Evolutionary conservation across 805 yeast genomes (phyloP).

Genomic region (Osmozyma mogii): DNA sequence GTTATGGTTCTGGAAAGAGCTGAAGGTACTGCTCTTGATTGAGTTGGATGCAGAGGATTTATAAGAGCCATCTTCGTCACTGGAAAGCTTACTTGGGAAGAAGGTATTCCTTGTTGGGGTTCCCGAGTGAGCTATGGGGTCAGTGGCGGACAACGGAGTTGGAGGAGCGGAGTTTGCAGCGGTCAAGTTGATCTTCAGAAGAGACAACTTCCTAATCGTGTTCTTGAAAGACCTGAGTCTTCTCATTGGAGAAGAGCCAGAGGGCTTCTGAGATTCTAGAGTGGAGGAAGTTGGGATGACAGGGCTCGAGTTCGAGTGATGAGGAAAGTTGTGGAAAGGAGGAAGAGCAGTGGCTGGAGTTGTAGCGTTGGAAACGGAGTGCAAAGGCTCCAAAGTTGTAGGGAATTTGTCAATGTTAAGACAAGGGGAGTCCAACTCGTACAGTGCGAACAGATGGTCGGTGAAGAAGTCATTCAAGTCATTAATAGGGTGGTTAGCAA

Average conservation of each 20-base stretch:
- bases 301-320: constrained; percentile 1
- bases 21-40: constrained; percentile 12
- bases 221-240: constrained; percentile 30
- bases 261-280: constrained; percentile 1
- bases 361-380: constrained; percentile 3
- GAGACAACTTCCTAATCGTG: constrained; percentile 31
- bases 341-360: constrained; percentile 4
- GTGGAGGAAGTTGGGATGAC: constrained; percentile 1
- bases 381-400: constrained; percentile 15
- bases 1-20: constrained; percentile 2
- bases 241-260: constrained; percentile 24
- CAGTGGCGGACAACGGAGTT: constrained; percentile 1
- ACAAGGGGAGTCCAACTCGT: constrained; percentile 21
- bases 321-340: constrained; percentile 1
- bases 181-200: constrained; percentile 10
- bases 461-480: constrained; percentile 4
- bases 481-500: neutral
- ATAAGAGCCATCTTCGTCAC: too few relatives aligned
- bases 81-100: too few relatives aligned
- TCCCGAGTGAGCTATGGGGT: constrained; percentile 2
- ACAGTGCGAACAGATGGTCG: constrained; percentile 11
- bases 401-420: constrained; percentile 12
- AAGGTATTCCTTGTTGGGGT: neutral
- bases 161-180: constrained; percentile 4
- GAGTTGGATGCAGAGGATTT: too few relatives aligned